Evolutionary conservation across 2,329 filamentous ascomycete species (phyloP), one percentile per base, ranked within the genome.

Genomic region (Lojkania enalia): DNA sequence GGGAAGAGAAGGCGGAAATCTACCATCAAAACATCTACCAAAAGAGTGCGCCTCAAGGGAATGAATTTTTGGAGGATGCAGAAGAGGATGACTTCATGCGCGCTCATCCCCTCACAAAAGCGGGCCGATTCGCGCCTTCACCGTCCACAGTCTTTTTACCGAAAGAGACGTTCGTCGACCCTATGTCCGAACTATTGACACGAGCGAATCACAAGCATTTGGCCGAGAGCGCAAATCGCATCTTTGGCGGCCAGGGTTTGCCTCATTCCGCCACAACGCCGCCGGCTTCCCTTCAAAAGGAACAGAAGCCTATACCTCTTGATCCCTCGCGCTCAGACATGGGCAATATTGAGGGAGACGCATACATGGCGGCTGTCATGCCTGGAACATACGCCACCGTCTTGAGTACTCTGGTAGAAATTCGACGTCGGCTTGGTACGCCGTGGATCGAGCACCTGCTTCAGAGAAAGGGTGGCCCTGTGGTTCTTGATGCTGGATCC

Each of bases 111-210:
- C 76, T 89, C 46, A 95, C 90, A 0, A 67, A 78, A 2, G 76
- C 83, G 31, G 90, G 88, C n/a, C 83, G 85, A 50, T 95, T 86
- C 65, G 79, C 82, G 37, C 89, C 88, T 1, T 78, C 76, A 16
- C 88, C 91, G 1, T 79, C 79, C 30, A 95, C 91, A 6, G 69
- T 96, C 12, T 77, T 81, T n/a, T 72, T 96, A 3, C 90, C 92
- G 0, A 80, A 82, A 52, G 74, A 77, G n/a, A 76, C 81, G 2
- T 78, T 96, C 30, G 78, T 87, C 6, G 73, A 79, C 3, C 90
- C 90, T 0, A 84, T 95, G 14, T 77, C 81, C 2, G 71, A 80
- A 3, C 76, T 96, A 2, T 76, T 97, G 81, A 83, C 42, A 2
- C 66, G 69, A 7, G 81, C 89, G 45, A 81, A 84, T 32, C 61